Evolutionary conservation across 495 filamentous ascomycete species (phyloP).

Genomic region (Bombardia bombarda): DNA sequence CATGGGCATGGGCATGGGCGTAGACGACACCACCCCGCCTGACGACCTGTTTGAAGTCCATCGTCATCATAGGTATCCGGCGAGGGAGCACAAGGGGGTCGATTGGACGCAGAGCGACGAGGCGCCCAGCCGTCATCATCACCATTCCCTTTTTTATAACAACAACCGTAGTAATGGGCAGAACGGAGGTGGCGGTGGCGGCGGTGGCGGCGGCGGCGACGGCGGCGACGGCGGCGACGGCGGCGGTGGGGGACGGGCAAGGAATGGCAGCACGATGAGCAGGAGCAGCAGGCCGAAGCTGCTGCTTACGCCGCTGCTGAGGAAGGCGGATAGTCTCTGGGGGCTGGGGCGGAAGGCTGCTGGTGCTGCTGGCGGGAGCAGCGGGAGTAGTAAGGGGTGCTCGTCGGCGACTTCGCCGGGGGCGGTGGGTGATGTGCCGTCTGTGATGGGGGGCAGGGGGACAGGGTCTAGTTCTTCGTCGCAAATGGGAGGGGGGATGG

Average conservation of each 20-base stretch:
- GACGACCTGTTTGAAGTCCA: slow-evolving; percentile 3
- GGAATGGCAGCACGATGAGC: no score
- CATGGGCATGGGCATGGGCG: neutral
- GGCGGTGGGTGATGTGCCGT: neutral
- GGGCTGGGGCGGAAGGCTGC: slow-evolving; percentile 22
- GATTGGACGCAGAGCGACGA: slow-evolving; percentile 44
- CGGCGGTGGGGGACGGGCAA: no score
- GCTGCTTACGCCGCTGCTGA: slow-evolving; percentile 20
- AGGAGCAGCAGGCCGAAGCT: slow-evolving; percentile 1
- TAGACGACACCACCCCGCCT: slow-evolving; percentile 2
- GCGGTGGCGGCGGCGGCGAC: no score
- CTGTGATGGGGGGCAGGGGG: no score
- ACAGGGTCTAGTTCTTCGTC: no score
- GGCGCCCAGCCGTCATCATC: neutral
- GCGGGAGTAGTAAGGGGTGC: slow-evolving; percentile 2
- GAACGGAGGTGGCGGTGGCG: no score
- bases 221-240: no score
- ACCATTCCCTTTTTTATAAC: no score
- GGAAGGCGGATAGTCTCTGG: slow-evolving; percentile 34
- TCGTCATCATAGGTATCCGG: slow-evolving; percentile 14
- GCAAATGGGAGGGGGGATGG: no score
- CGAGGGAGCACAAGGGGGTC: no score
- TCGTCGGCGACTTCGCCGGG: neutral
- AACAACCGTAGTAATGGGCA: no score
- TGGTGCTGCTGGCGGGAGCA: no score